A percentile compares a stretch with the other conserved stretches of the same genome.
These are phyloP conservation scores for Kazachstania kunashirensis DNA, from an alignment of 805 yeast species.

Conservation along the genomic window DNA sequence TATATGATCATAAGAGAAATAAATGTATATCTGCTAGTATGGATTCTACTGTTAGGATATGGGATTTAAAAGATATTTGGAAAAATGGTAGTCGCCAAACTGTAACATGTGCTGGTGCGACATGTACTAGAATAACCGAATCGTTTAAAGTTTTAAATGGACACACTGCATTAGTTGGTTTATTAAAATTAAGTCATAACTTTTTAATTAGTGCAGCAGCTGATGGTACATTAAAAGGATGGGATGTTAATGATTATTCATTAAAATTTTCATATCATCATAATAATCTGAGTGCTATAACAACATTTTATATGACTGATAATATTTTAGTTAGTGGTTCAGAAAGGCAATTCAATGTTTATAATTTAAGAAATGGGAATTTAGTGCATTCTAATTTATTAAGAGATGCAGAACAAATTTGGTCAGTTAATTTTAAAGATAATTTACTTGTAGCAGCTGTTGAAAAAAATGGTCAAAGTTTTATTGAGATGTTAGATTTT, in stretches of 20 bases:
- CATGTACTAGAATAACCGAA: constrained; percentile 23
- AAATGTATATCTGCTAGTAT: constrained; percentile 85
- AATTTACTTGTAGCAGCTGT: constrained; percentile 87
- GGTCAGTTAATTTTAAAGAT: constrained; percentile 89
- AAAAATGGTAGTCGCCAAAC: constrained; percentile 31
- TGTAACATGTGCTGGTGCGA: constrained; percentile 16
- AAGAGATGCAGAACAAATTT: constrained; percentile 72
- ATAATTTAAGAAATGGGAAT: constrained; percentile 74
- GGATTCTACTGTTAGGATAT: constrained; percentile 79
- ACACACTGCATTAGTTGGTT: constrained; percentile 83
- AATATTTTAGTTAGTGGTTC: constrained; percentile 81
- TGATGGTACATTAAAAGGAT: constrained; percentile 79
- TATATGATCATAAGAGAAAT: constrained; percentile 63
- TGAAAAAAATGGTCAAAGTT: constrained; percentile 60
- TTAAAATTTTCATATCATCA: constrained; percentile 58
- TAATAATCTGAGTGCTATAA: constrained; percentile 78
- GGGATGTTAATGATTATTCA: constrained; percentile 78
- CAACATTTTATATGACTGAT: constrained; percentile 87
- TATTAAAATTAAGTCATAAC: constrained; percentile 65
- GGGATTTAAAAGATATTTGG: constrained; percentile 78
- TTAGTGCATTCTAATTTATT: constrained; percentile 62
- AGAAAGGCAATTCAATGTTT: constrained; percentile 74
- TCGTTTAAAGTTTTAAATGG: constrained; percentile 63
- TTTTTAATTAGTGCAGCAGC: constrained; percentile 91
- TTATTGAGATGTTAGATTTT: constrained; percentile 78